These are phyloP conservation scores for Fomitopsis pinicola DNA, from an alignment of 1,284 basidiomycete species.

Conservation along the genomic window DNA sequence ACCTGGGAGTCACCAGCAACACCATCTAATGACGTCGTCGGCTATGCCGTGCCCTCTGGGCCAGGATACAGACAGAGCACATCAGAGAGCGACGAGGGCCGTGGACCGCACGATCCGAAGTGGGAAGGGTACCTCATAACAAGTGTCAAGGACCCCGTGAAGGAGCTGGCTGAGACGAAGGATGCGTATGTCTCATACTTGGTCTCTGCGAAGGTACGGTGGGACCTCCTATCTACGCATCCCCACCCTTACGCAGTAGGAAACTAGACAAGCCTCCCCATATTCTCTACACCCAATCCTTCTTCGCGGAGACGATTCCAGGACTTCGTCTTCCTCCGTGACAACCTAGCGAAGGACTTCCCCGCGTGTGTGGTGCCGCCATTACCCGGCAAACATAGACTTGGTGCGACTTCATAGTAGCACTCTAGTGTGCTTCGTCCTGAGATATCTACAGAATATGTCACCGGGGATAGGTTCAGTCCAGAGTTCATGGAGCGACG, in stretches of 20 bases:
- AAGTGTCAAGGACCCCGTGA: constrained; percentile 87
- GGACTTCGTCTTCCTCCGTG: constrained; percentile 93
- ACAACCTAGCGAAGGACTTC: constrained; percentile 88
- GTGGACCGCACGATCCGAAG: constrained; percentile 69
- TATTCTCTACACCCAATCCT: constrained; percentile 72
- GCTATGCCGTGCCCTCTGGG: constrained; percentile 39
- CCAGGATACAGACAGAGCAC: constrained; percentile 79
- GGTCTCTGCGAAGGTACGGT: constrained; percentile 77
- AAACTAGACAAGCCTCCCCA: constrained; percentile 71
- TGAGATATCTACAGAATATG: constrained; percentile 65
- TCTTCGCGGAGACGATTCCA: constrained; percentile 87
- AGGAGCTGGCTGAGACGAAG: constrained; percentile 94
- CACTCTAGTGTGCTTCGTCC: constrained; percentile 24
- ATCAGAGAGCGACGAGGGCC: constrained; percentile 55
- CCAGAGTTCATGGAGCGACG: constrained; percentile 95
- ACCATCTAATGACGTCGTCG: constrained; percentile 42
- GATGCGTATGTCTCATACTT: constrained; percentile 96
- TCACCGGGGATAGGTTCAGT: constrained; percentile 96
- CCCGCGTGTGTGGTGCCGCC: constrained; percentile 96
- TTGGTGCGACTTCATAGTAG: constrained; percentile 49
- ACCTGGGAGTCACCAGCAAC: constrained; percentile 77
- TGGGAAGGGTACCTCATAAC: constrained; percentile 90
- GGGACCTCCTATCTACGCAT: not conserved
- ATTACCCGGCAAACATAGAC: constrained; percentile 92
- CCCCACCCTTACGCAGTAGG: not conserved